Base-by-base conservation (phyloP, 23 red algal genomes). In the Gracilariopsis chorda region DNA sequence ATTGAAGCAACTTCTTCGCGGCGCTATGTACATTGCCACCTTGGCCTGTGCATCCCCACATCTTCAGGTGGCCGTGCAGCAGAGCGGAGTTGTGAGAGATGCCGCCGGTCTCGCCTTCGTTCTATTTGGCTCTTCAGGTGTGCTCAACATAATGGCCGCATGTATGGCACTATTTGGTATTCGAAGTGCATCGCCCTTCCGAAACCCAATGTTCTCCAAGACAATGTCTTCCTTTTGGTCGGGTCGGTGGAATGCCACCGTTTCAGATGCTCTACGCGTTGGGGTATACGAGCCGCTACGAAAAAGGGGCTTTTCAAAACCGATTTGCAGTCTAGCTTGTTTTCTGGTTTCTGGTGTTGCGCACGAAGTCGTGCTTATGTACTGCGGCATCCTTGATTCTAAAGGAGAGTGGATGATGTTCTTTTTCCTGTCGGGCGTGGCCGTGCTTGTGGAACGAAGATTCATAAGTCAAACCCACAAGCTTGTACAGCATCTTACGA, bases 181-280 rank as follows among this genome's bases (percentile, higher is more conserved):
- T 33, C 33, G 28, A 52, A 88, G 83, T 34, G 46, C 65, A 9
- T 56, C 55, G 21, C 83, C 83, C 10, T 88, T 88, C 60, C 44
- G 65, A 56, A 46, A 43, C 29, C 83, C 83, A 23, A 56, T 88
- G 11, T 33, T 88, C 1, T 35, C 83, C 9, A 24, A 62, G n/a
- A 75, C 83, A 43, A 57, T 76, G 69, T 62, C 49, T 20, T 39
- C 62, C 59, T 88, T 88, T 46, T 88, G 83, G 83, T 9, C 28
- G 7, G 48, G 69, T 10, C 42, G 83, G 20, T 88, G 83, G 83
- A 88, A 88, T 55, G 83, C 83, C 42, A 60, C 83, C 8, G 83
- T 88, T 63, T 88, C 83, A 32, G 83, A 88, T 61, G 57, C 83
- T 21, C 55, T 88, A 30, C 65, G 83, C 4, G 39, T 74, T 37